Conservation (phyloP, 2,329 filamentous ascomycete species). For the Sphaceloma murrayae region DNA sequence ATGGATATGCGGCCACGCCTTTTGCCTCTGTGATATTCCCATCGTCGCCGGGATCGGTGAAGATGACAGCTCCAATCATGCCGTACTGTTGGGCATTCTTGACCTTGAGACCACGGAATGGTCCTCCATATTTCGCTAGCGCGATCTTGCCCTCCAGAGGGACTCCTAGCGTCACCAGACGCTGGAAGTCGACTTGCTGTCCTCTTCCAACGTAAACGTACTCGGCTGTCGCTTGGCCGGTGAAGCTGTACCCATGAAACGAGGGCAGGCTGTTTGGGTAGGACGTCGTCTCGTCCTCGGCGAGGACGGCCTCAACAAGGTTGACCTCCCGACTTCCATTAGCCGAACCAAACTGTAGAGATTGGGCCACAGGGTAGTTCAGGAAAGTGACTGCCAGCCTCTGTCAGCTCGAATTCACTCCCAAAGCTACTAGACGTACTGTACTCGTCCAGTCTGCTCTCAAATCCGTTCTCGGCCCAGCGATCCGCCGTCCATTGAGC, state of each 20-base stretch:
- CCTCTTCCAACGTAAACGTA: slow-evolving; percentile 40
- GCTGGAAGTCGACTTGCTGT: slow-evolving; percentile 38
- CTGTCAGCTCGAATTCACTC: slow-evolving; percentile 28
- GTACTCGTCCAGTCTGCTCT: slow-evolving; percentile 33
- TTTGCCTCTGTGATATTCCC: slow-evolving; percentile 40
- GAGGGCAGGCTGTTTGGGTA: slow-evolving; percentile 61
- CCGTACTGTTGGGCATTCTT: slow-evolving; percentile 39
- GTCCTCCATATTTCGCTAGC: slow-evolving; percentile 37
- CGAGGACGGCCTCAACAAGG: slow-evolving; percentile 23
- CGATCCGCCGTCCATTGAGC: slow-evolving; percentile 38
- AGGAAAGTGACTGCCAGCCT: slow-evolving; percentile 34
- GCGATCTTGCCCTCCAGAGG: slow-evolving; percentile 41
- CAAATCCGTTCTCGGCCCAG: slow-evolving; percentile 38
- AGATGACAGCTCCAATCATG: slow-evolving; percentile 39
- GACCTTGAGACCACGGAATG: slow-evolving; percentile 39
- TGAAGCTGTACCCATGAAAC: slow-evolving; percentile 41
- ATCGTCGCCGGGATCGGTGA: slow-evolving; percentile 39
- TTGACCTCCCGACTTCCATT: slow-evolving; percentile 60
- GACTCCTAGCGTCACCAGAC: slow-evolving; percentile 32
- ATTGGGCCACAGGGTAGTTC: slow-evolving; percentile 38
- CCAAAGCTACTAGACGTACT: slow-evolving; percentile 28
- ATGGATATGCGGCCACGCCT: slow-evolving; percentile 35
- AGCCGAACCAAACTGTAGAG: slow-evolving; percentile 35
- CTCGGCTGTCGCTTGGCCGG: slow-evolving; percentile 38
- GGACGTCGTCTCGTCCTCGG: slow-evolving; percentile 30